Evolutionary conservation across 2,329 filamentous ascomycete species (phyloP).

Genomic region (Alternaria sp.): DNA sequence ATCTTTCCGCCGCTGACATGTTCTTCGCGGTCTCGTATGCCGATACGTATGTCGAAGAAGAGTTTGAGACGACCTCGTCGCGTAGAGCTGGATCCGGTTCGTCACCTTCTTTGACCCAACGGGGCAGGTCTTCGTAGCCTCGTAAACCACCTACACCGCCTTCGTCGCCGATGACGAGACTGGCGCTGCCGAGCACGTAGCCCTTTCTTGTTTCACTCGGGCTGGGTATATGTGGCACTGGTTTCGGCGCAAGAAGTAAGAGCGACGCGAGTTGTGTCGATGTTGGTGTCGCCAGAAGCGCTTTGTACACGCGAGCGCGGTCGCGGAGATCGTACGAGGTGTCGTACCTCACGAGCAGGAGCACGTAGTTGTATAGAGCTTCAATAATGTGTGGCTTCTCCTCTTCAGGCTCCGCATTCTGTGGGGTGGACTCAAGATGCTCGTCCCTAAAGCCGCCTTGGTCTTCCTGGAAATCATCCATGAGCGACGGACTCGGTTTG

Average conservation of each 20-base stretch:
- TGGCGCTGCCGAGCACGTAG: slow-evolving; percentile 81
- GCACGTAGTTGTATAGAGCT: slow-evolving; percentile 81
- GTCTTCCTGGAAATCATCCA: slow-evolving; percentile 43
- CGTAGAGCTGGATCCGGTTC: slow-evolving; percentile 81
- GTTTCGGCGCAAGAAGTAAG: slow-evolving; percentile 91
- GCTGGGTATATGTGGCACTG: slow-evolving; percentile 86
- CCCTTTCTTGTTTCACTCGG: slow-evolving; percentile 83
- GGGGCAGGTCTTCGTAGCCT: slow-evolving; percentile 82
- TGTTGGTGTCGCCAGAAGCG: slow-evolving; percentile 76
- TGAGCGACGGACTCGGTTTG: slow-evolving; percentile 27
- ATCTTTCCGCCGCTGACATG: slow-evolving; percentile 66
- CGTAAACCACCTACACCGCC: slow-evolving; percentile 70
- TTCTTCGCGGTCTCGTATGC: slow-evolving; percentile 43
- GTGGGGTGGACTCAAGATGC: slow-evolving; percentile 24
- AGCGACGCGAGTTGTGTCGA: slow-evolving; percentile 84
- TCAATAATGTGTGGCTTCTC: slow-evolving; percentile 70
- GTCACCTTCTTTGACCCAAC: slow-evolving; percentile 80
- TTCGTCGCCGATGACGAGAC: slow-evolving; percentile 80
- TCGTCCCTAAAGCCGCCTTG: slow-evolving; percentile 44
- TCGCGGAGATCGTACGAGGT: slow-evolving; percentile 94
- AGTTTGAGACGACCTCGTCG: slow-evolving; percentile 55
- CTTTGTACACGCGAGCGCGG: slow-evolving; percentile 84
- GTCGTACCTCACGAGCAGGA: slow-evolving; percentile 88
- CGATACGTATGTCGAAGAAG: slow-evolving; percentile 37
- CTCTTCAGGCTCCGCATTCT: slow-evolving; percentile 22